Conservation (phyloP, 768 basidiomycete species). For the Trametes gibbosa region DNA sequence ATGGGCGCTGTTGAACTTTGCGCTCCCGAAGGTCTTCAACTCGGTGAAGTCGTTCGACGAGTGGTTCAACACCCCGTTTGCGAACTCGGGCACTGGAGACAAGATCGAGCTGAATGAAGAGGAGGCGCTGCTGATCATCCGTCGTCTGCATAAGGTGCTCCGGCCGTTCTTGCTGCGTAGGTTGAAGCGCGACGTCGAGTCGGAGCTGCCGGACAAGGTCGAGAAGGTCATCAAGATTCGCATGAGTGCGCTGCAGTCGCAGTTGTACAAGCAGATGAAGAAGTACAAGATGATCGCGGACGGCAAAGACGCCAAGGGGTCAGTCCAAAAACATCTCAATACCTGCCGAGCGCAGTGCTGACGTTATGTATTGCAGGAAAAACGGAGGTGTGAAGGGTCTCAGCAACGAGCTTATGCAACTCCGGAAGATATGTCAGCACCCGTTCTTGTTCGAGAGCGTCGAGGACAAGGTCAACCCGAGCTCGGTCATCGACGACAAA, state of each 20-base stretch:
- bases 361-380: conserved; percentile 19
- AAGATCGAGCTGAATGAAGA: conserved; percentile 99
- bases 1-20: conserved; percentile 95
- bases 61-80: conserved; percentile 99
- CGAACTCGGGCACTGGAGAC: conserved; percentile 95
- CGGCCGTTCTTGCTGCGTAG: conserved; percentile 90
- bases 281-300: conserved; percentile 96
- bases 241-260: conserved; percentile 89
- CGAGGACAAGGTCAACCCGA: conserved; percentile 89
- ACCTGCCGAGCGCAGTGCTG: neutral
- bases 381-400: conserved; percentile 77
- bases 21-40: conserved; percentile 94
- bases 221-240: conserved; percentile 97
- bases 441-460: conserved; percentile 96
- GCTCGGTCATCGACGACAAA: conserved; percentile 77
- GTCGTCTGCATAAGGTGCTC: conserved; percentile 93
- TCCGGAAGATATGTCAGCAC: conserved; percentile 97
- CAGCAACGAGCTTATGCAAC: conserved; percentile 95
- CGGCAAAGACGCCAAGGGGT: conserved; percentile 76
- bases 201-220: conserved; percentile 93
- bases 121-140: conserved; percentile 96
- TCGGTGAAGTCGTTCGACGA: conserved; percentile 99
- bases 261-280: conserved; percentile 97
- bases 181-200: conserved; percentile 96
- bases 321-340: conserved; percentile 29